These are phyloP conservation scores for Candida tropicalis DNA, from an alignment of 1,139 yeast species.

Conservation along the genomic window DNA sequence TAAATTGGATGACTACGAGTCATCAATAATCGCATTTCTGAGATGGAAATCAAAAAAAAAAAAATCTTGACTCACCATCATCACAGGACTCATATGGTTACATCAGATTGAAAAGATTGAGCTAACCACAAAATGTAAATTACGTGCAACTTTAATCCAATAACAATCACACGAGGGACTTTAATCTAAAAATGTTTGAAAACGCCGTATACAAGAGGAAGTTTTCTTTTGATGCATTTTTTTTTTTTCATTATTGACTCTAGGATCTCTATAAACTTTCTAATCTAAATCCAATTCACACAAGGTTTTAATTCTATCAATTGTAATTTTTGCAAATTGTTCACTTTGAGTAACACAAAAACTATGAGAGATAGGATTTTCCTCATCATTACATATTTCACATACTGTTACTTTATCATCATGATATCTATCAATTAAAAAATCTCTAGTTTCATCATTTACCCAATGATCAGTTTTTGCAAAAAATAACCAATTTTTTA, in stretches of 20 bases:
- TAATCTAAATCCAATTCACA: conserved; percentile 5
- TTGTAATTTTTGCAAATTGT: conserved; percentile 51
- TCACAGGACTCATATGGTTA: too few species aligned
- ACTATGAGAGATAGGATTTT: conserved; percentile 50
- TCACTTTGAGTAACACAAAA: conserved; percentile 59
- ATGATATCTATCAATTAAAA: conserved; percentile 39
- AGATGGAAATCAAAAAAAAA: too few species aligned
- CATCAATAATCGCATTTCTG: conserved; percentile 7
- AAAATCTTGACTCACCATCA: neutral
- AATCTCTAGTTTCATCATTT: conserved; percentile 45
- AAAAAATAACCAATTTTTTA: conserved; percentile 56
- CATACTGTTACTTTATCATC: conserved; percentile 27
- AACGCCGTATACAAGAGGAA: neutral
- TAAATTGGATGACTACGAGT: conserved; percentile 14
- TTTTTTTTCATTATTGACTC: neutral
- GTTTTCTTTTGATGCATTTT: neutral
- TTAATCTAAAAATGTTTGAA: neutral
- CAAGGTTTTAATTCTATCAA: conserved; percentile 13
- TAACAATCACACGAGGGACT: neutral
- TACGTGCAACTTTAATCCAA: too few species aligned
- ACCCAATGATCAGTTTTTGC: conserved; percentile 68
- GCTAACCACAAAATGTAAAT: too few species aligned
- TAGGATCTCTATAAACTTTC: neutral
- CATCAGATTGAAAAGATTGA: too few species aligned
- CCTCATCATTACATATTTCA: conserved; percentile 29